These are phyloP conservation scores for Botrytis sinoallii DNA, from an alignment of 2,329 filamentous ascomycete species.

Conservation along the genomic window DNA sequence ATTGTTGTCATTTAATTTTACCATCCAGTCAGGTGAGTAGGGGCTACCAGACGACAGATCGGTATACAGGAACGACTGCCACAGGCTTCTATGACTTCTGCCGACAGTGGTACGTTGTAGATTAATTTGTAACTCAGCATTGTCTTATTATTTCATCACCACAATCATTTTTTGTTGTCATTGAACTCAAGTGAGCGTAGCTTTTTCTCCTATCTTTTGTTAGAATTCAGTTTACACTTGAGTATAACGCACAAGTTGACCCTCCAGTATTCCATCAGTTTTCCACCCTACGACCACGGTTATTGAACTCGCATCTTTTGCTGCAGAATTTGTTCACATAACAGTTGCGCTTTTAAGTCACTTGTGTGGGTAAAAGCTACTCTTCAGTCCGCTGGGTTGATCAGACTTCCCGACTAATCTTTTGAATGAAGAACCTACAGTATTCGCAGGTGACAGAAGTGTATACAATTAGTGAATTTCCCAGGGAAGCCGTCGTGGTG, in stretches of 20 bases:
- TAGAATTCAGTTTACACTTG: neutral
- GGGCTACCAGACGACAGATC: neutral
- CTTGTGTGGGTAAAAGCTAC: fast-evolving
- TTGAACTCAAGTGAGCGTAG: neutral
- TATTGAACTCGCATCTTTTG: no score
- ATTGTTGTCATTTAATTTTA: neutral
- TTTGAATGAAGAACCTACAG: neutral
- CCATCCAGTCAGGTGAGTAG: neutral
- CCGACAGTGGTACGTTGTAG: no score
- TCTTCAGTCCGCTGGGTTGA: neutral
- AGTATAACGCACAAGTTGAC: no score
- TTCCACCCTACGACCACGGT: no score
- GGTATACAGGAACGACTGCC: no score
- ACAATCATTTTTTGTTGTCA: neutral
- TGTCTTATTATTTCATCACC: neutral
- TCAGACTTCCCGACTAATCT: neutral
- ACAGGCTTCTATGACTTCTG: no score
- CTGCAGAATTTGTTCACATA: no score
- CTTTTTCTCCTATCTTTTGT: no score
- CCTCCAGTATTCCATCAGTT: no score
- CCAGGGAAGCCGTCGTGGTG: neutral
- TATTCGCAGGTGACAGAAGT: no score
- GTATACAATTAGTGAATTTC: neutral
- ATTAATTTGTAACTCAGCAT: no score
- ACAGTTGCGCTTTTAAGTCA: neutral